These are phyloP conservation scores for Epithemia pelagica DNA, from an alignment of 108 stramenopile species.

Conservation along the genomic window DNA sequence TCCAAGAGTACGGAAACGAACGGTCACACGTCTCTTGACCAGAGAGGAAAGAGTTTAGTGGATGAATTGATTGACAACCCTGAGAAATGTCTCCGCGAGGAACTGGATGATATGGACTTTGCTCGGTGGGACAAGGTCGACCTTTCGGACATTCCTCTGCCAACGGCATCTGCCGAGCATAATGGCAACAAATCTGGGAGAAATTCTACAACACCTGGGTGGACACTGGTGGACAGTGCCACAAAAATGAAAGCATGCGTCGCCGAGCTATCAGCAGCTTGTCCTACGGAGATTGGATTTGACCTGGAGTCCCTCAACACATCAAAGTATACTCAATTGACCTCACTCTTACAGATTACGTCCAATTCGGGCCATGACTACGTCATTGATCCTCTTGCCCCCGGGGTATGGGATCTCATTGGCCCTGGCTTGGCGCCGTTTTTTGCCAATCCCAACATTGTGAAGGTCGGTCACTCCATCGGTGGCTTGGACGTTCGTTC, in stretches of 20 bases:
- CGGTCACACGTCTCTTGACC: conserved; percentile 7
- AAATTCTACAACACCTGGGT: conserved; percentile 11
- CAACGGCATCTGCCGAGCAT: conserved; percentile 15
- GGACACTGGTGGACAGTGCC: conserved; percentile 59
- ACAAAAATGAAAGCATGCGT: conserved; percentile 56
- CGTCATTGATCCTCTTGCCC: conserved; percentile 74
- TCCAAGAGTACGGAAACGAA: neutral
- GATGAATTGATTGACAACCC: conserved; percentile 37
- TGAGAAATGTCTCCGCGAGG: conserved; percentile 26
- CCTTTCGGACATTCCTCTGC: conserved; percentile 39
- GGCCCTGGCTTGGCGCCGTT: conserved; percentile 46
- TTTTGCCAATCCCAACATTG: conserved; percentile 78
- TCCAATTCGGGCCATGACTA: conserved; percentile 57
- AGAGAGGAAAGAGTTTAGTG: neutral
- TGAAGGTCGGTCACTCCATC: conserved; percentile 92
- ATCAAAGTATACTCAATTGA: conserved; percentile 38
- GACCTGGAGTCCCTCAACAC: conserved; percentile 74
- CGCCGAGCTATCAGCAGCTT: conserved; percentile 28
- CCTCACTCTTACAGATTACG: conserved; percentile 71
- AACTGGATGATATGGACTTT: conserved; percentile 47
- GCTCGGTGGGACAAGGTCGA: conserved; percentile 23
- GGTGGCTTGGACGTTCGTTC: conserved; percentile 78
- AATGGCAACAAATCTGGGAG: neutral
- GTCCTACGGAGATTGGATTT: conserved; percentile 59
- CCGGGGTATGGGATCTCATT: conserved; percentile 62